Conservation (phyloP, 495 filamentous ascomycete genomes). For the Neurospora tetrasperma region DNA sequence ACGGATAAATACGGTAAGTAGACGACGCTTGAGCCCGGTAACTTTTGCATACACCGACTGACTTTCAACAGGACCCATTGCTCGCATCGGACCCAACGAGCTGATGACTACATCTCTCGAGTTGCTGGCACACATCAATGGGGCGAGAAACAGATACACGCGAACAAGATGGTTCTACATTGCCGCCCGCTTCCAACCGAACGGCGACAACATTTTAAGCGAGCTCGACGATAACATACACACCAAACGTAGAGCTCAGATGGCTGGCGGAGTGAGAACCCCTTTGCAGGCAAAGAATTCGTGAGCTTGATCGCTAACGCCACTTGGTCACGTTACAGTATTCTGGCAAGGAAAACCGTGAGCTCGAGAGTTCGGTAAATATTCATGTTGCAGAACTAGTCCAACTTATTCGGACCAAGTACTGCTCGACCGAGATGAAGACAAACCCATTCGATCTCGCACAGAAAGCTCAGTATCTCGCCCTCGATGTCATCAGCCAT, state of each 20-base stretch:
- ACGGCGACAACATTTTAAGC: conserved; percentile 26
- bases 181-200: conserved; percentile 19
- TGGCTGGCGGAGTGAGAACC: conserved; percentile 28
- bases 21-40: not conserved
- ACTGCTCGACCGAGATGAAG: conserved; percentile 27
- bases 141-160: conserved; percentile 24
- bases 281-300: not conserved
- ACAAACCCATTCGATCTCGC: conserved; percentile 36
- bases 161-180: conserved; percentile 21
- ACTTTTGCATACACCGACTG: not conserved
- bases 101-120: conserved; percentile 32
- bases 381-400: conserved; percentile 28
- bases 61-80: conserved; percentile 20
- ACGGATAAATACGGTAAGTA: conserved; percentile 6
- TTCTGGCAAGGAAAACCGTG: conserved; percentile 30
- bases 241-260: conserved; percentile 21
- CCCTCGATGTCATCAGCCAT: conserved; percentile 32
- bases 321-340: conserved; percentile 20
- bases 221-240: conserved; percentile 23
- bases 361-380: conserved; percentile 34
- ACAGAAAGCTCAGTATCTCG: conserved; percentile 27
- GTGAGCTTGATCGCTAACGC: not conserved
- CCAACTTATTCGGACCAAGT: conserved; percentile 32
- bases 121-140: conserved; percentile 23
- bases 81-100: conserved; percentile 32